A percentile compares a stretch with the other conserved stretches of the same genome.
Conservation (phyloP, 2,329 filamentous ascomycete species). For the Aspergillus carbonarius region DNA sequence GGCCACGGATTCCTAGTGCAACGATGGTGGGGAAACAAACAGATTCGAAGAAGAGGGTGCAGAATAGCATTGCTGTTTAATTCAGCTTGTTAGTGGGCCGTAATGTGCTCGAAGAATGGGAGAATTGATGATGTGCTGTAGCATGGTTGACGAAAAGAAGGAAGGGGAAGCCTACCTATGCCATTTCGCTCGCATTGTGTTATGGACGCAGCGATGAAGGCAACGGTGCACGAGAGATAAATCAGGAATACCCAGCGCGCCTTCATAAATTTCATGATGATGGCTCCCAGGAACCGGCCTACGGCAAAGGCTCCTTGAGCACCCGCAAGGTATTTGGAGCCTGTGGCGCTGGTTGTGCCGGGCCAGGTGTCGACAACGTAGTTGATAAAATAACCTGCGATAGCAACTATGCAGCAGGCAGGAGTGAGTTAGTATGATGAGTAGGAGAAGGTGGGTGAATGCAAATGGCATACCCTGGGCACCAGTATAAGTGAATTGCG, state of each 20-base stretch:
- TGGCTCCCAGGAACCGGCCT: constrained; percentile 67
- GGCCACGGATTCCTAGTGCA: constrained; percentile 71
- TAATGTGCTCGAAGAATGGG: background rate
- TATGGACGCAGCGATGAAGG: constrained; percentile 55
- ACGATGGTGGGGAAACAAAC: constrained; percentile 83
- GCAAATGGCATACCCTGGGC: constrained; percentile 57
- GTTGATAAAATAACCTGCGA: constrained; percentile 69
- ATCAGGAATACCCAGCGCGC: constrained; percentile 69
- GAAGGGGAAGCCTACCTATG: constrained; percentile 32
- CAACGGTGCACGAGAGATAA: constrained; percentile 64
- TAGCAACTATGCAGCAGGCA: constrained; percentile 34
- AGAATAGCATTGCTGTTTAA: constrained; percentile 54
- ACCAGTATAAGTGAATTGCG: constrained; percentile 79
- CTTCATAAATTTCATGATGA: constrained; percentile 65
- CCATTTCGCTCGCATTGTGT: constrained; percentile 50
- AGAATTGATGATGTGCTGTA: background rate
- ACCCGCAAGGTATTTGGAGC: constrained; percentile 68
- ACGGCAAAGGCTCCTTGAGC: constrained; percentile 72
- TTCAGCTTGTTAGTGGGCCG: background rate
- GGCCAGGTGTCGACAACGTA: constrained; percentile 63
- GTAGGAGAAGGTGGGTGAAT: background rate
- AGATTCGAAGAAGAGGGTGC: constrained; percentile 78
- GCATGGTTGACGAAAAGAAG: background rate
- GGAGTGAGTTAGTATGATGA: constrained; percentile 15
- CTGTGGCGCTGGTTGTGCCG: constrained; percentile 55